Percentiles rank a stretch among this genome's conserved stretches.
Evolutionary conservation across 176 grass and related monocot genomes (phyloP).

Genomic region (bread wheat (Triticum aestivum)): IWGSC_CS_RefSeq_v2.1 NC_057799.1:29857420-29857919

Average conservation of each 20-base stretch:
- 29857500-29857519: neutral
- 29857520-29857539: neutral
- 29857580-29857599: neutral
- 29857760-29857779: neutral
- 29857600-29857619: neutral
- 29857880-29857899: too few relatives aligned
- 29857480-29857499: neutral
- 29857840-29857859: too few relatives aligned
- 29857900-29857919: too few relatives aligned
- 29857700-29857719: neutral
- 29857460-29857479: neutral
- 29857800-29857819: too few relatives aligned
- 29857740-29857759: neutral
- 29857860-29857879: neutral
- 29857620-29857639: neutral
- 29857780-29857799: neutral
- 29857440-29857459: neutral
- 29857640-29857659: neutral
- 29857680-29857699: neutral
- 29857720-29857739: neutral
- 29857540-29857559: slow-evolving; percentile 1
- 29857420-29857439: neutral
- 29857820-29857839: too few relatives aligned
- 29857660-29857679: neutral
- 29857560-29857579: neutral